phyloP scores from a whole-genome alignment of 306 rosid genomes.

The Castanospermum australe region DNA sequence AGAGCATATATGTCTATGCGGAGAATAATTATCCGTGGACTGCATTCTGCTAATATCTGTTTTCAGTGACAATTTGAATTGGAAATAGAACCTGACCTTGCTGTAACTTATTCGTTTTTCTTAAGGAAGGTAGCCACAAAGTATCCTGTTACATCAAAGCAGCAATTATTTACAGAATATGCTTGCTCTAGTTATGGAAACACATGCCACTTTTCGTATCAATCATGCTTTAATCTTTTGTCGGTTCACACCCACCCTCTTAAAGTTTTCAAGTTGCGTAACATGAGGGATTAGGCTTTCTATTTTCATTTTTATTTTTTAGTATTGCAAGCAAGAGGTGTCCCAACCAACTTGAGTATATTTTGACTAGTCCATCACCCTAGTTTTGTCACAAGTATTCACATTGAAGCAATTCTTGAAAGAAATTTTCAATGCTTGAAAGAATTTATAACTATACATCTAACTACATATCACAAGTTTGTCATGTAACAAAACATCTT shows the following conservation, averaged over 20 bases:
- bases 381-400: too few relatives aligned
- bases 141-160: constrained; percentile 26
- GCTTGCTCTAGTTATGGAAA: constrained; percentile 26
- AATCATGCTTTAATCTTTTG: constrained; percentile 34
- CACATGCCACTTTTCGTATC: constrained; percentile 36
- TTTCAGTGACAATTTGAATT: constrained; percentile 29
- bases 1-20: constrained; percentile 30
- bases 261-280: constrained; percentile 22
- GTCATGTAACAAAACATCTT: not conserved
- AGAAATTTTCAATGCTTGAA: not conserved
- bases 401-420: not conserved
- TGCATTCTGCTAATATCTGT: constrained; percentile 30
- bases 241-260: constrained; percentile 17
- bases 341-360: not conserved
- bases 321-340: not conserved
- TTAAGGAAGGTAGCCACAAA: constrained; percentile 20
- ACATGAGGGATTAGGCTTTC: not conserved
- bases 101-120: constrained; percentile 47
- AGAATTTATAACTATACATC: not conserved
- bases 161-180: constrained; percentile 40
- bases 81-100: constrained; percentile 40
- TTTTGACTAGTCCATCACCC: too few relatives aligned
- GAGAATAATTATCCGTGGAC: constrained; percentile 46
- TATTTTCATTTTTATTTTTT: too few relatives aligned
- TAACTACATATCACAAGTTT: not conserved